Evolutionary conservation across 768 basidiomycete species (phyloP).

Genomic region (Daedaleopsis sinensis): DNA sequence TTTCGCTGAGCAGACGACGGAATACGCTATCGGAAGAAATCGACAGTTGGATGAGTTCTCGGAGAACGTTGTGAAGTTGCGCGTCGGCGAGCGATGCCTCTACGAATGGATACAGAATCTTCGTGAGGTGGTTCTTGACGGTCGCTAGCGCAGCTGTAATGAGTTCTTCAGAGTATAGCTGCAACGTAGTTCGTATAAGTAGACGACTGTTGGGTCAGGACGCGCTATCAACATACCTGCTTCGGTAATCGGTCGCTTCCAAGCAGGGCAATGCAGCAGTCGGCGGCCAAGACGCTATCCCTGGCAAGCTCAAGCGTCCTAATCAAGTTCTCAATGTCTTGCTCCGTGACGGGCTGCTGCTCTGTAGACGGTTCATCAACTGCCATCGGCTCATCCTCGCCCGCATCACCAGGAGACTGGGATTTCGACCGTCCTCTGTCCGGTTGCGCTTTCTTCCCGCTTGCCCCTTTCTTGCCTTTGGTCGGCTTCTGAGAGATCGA

Average conservation of each 20-base stretch:
- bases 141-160: conserved; percentile 77
- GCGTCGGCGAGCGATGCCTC: conserved; percentile 58
- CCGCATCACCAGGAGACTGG: conserved; percentile 42
- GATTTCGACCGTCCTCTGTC: conserved; percentile 47
- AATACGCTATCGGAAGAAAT: conserved; percentile 33
- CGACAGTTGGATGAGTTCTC: conserved; percentile 48
- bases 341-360: conserved; percentile 38
- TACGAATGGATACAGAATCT: conserved; percentile 84
- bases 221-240: conserved; percentile 56
- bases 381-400: conserved; percentile 32
- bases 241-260: conserved; percentile 81
- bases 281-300: conserved; percentile 81
- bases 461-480: conserved; percentile 42
- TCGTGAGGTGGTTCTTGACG: conserved; percentile 79
- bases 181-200: background rate
- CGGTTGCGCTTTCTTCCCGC: conserved; percentile 32
- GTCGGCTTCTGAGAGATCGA: conserved; percentile 24
- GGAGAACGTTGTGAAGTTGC: conserved; percentile 51
- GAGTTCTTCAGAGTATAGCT: conserved; percentile 95
- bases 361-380: conserved; percentile 22
- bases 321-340: conserved; percentile 53
- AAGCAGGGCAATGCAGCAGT: conserved; percentile 79
- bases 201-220: background rate
- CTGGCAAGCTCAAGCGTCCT: conserved; percentile 60
- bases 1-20: conserved; percentile 62